phyloP scores from a whole-genome alignment of 2,329 filamentous ascomycete species.

The Colletotrichum destructivum region DNA sequence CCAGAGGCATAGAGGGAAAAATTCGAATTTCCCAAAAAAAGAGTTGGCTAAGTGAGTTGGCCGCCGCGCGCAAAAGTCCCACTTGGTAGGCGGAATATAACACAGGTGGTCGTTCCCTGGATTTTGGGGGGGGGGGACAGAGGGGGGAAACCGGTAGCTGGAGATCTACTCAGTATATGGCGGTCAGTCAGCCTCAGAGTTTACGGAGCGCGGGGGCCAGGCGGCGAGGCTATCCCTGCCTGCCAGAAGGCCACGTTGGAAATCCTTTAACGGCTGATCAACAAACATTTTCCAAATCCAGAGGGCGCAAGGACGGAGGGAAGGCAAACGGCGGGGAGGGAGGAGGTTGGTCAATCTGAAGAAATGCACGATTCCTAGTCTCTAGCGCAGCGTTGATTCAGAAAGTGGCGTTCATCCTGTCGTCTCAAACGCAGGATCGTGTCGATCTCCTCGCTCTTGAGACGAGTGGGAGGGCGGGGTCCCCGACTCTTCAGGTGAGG shows the following conservation, averaged over 20 bases:
- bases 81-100: constrained; percentile 26
- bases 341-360: constrained; percentile 24
- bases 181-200: constrained; percentile 44
- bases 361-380: constrained; percentile 28
- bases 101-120: not conserved
- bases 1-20: not conserved
- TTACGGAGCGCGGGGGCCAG: constrained; percentile 12
- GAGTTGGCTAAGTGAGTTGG: constrained; percentile 30
- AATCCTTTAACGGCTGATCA: constrained; percentile 27
- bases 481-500: constrained; percentile 21
- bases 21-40: constrained; percentile 5
- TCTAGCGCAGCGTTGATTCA: not conserved
- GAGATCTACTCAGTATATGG: constrained; percentile 35
- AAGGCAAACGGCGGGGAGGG: not conserved
- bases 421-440: not conserved
- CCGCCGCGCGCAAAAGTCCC: constrained; percentile 20
- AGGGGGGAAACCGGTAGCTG: constrained; percentile 15
- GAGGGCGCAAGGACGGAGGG: not conserved
- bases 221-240: constrained; percentile 44
- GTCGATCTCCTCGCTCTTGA: constrained; percentile 31
- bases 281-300: constrained; percentile 32
- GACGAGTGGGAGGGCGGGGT: constrained; percentile 15
- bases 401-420: constrained; percentile 1
- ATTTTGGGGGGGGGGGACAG: not conserved
- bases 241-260: constrained; percentile 41